Base-by-base conservation (phyloP, 192 early-diverging fungal genomes). In the Mortierella hygrophila region DNA sequence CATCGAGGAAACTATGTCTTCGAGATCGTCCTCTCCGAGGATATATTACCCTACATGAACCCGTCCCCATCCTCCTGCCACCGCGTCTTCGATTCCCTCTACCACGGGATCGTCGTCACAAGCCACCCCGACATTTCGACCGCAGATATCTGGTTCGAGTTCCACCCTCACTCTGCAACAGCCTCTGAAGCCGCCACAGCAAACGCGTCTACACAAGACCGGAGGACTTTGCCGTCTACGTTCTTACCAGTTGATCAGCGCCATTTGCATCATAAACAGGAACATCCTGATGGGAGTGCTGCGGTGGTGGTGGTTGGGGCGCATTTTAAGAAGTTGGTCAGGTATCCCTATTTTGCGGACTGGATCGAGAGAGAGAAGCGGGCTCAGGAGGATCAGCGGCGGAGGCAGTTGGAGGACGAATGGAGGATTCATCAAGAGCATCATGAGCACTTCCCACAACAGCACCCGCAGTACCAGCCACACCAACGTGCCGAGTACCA, bases 141-240 rank as follows among this genome's bases (percentile, higher is more conserved):
- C 7, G 78, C 83, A 6, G 72, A 85, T 32, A 76, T 85, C n/a
- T 80, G 78, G 73, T 85, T 85, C 40, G 83, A 85, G 26, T 85
- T 85, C 41, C 47, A 32, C 37, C 37, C 47, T 35, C 38, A 29
- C 26, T 42, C 42, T 72, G 2, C 23, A 11, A 37, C 69, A 23
- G 32, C 69, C 32, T 70, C 69, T 23, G 11, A 29, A 29, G 5
- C n/a, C 26, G n/a, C 26, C 2, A 10, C 65, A 13, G 26, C 9
- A 35, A 2, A 26, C 15, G 3, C n/a, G 4, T 68, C 65, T 7
- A 15, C 29, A 15, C 60, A 32, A 4, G 60, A 65, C 60, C n/a
- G 26, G 3, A 65, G 26, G 2, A 16, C 11, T 26, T 32, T 65
- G 32, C 29, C 60, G 11, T 35, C 29, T 3, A 35, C 35, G 13